These are phyloP conservation scores for Knoxdaviesia proteae DNA, from an alignment of 2,329 filamentous ascomycete species.

Conservation along the genomic window DNA sequence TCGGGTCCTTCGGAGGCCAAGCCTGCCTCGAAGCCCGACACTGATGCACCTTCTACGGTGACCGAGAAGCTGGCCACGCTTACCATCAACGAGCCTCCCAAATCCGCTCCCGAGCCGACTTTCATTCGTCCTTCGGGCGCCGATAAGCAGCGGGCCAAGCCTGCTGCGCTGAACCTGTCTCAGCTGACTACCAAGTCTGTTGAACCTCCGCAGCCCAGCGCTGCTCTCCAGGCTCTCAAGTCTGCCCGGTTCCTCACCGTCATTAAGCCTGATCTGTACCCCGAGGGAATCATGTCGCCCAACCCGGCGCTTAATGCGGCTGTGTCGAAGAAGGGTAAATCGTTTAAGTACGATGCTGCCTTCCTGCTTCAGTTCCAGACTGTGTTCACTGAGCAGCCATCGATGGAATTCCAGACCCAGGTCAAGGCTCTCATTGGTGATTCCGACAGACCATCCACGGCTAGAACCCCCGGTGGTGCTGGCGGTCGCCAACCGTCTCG, in stretches of 20 bases:
- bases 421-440: conserved; percentile 78
- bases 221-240: conserved; percentile 81
- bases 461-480: background rate
- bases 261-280: conserved; percentile 62
- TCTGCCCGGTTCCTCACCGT: conserved; percentile 74
- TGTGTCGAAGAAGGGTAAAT: conserved; percentile 57
- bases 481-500: background rate
- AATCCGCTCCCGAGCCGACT: conserved; percentile 22
- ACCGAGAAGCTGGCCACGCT: conserved; percentile 30
- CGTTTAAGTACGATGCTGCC: conserved; percentile 84
- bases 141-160: conserved; percentile 51
- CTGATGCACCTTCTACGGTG: conserved; percentile 8
- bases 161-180: conserved; percentile 70
- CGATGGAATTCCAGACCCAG: conserved; percentile 76
- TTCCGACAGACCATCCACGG: conserved; percentile 2
- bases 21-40: background rate
- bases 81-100: conserved; percentile 21
- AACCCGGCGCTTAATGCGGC: conserved; percentile 78
- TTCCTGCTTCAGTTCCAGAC: conserved; percentile 93
- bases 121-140: conserved; percentile 29
- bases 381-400: conserved; percentile 93
- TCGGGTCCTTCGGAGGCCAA: conserved; percentile 11
- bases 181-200: conserved; percentile 64
- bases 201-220: conserved; percentile 81
- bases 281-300: conserved; percentile 63